Base-by-base conservation (phyloP, 1,284 basidiomycete genomes). In the Sphaerobolus stellatus region DNA sequence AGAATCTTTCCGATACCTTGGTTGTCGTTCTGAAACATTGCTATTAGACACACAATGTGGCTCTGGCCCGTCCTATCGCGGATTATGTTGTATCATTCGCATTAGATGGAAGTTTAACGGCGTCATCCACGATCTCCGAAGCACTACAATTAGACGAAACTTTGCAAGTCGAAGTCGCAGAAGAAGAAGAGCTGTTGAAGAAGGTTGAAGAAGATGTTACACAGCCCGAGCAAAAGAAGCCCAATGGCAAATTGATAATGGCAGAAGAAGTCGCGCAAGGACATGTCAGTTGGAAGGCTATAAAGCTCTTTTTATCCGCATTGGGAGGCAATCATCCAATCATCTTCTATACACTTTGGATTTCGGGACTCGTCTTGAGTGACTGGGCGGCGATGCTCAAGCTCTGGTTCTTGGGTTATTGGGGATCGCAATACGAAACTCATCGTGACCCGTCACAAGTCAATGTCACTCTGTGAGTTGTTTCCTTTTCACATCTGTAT, bases 201-300 rank as follows among this genome's bases (percentile, higher is more conserved):
- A 61, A 59, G 34, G 56, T 54, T 33, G 62, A 64, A 47, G 36
- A 51, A 18, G 47, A 27, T 24, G 45, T 34, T n/a, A 47, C 59
- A 24, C 68, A 11, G 18, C 11, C 11, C 33, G 18, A 34, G 18
- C 11, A 34, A 11, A 11, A 11, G 11, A 34, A 69, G 58, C 24
- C 54, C 8, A 55, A 59, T 28, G 59, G 56, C 9, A 61, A 60
- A 30, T 50, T 74, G 6, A 59, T 72, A 43, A 61, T 70, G 50
- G 69, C 64, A n/a, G 72, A 73, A 50, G 72, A 75, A 57, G 70
- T 71, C 60, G 63, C 66, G 11, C 67, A 71, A 50, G 72, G 71
- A 25, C 60, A 69, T 34, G 69, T 71, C 9, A 59, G 70, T 54
- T 56, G 67, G 38, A 28, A 43, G 3, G 41, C 48, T 14, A 28